Evolutionary conservation across 2,329 filamentous ascomycete genomes (phyloP).

Genomic region (Ceratocystis albifundus): DNA sequence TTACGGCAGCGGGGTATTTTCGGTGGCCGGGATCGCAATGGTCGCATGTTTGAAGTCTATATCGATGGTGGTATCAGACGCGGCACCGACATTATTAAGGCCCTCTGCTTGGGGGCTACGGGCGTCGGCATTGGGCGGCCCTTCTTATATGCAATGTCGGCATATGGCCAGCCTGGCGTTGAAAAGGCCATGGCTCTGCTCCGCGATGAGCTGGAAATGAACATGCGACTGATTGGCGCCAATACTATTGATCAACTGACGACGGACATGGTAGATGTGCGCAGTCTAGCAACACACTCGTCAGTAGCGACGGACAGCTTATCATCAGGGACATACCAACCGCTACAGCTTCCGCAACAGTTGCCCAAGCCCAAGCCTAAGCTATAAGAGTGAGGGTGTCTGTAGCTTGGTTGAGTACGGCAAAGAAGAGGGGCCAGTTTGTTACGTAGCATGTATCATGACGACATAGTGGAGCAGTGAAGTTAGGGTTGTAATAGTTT

Average conservation of each 20-base stretch:
- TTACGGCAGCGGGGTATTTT: slow-evolving; percentile 57
- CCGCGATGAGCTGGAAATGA: slow-evolving; percentile 98
- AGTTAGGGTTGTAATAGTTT: neutral
- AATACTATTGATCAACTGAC: slow-evolving; percentile 64
- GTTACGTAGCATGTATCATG: neutral
- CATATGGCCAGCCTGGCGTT: slow-evolving; percentile 78
- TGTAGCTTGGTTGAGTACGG: neutral
- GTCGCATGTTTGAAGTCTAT: slow-evolving; percentile 59
- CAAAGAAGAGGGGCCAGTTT: neutral
- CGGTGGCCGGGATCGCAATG: slow-evolving; percentile 41
- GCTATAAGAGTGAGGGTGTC: slow-evolving; percentile 28
- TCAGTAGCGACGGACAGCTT: slow-evolving; percentile 40
- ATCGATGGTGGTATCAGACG: slow-evolving; percentile 84
- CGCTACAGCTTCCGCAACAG: slow-evolving; percentile 41
- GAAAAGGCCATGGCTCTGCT: slow-evolving; percentile 85
- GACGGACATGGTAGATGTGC: slow-evolving; percentile 66
- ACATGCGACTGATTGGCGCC: slow-evolving; percentile 87
- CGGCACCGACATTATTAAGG: slow-evolving; percentile 91
- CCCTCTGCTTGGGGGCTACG: slow-evolving; percentile 78
- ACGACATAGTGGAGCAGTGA: neutral
- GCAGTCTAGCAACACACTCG: slow-evolving; percentile 50
- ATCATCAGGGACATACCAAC: slow-evolving; percentile 41
- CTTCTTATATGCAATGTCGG: slow-evolving; percentile 91
- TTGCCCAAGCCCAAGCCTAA: slow-evolving; percentile 40
- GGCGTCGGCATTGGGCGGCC: slow-evolving; percentile 90